Percentiles rank a stretch among this genome's conserved stretches.
phyloP scores from a whole-genome alignment of 768 basidiomycete genomes.

The Brasilioporus rufonigricans region DNA sequence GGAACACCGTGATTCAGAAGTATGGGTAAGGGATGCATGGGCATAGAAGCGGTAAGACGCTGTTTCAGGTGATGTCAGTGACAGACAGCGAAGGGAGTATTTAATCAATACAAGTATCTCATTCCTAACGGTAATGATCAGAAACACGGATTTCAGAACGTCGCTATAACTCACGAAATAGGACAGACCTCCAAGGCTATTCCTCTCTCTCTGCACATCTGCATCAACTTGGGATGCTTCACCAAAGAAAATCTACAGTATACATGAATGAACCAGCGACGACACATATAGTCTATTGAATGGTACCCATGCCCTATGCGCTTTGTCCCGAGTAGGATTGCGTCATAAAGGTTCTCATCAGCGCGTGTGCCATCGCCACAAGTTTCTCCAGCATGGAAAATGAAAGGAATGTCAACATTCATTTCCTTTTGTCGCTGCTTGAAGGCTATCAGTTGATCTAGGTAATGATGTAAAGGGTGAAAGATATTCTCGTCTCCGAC shows the following conservation, averaged over 20 bases:
- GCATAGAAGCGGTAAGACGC: conserved; percentile 78
- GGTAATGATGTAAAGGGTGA: conserved; percentile 58
- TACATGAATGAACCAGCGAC: background rate
- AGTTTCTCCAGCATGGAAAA: conserved; percentile 82
- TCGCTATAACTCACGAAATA: conserved; percentile 57
- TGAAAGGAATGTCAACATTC: conserved; percentile 62
- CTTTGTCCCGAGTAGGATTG: conserved; percentile 73
- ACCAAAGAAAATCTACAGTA: conserved; percentile 60
- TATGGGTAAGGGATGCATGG: conserved; percentile 73
- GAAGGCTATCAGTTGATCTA: conserved; percentile 60
- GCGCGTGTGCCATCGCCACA: conserved; percentile 70
- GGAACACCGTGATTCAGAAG: conserved; percentile 71
- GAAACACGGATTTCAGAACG: background rate
- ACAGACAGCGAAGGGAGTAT: background rate
- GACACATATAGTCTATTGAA: background rate
- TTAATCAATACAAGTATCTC: background rate
- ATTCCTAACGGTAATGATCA: background rate
- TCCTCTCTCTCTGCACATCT: conserved; percentile 58
- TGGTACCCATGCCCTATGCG: conserved; percentile 78
- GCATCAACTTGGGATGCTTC: conserved; percentile 72
- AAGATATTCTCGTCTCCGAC: conserved; percentile 57
- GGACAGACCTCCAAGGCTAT: conserved; percentile 78
- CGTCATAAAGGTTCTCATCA: conserved; percentile 75
- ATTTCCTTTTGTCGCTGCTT: conserved; percentile 31
- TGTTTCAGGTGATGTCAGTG: conserved; percentile 20